Evolutionary conservation across 768 basidiomycete genomes (phyloP).

Genomic region (Psilocybe cubensis): DNA sequence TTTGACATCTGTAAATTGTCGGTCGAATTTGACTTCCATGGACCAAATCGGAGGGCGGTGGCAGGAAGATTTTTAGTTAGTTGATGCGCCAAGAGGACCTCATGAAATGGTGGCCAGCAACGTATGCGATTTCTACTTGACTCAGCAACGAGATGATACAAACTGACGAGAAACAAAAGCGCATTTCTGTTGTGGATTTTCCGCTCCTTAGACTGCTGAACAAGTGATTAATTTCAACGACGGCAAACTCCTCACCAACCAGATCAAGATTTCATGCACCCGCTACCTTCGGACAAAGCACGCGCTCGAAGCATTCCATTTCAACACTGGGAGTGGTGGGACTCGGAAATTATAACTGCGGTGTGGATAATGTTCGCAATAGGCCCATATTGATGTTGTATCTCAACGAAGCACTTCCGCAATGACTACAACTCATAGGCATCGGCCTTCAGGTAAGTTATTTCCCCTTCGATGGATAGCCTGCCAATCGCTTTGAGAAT

Average conservation of each 20-base stretch:
- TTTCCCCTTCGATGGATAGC: constrained; percentile 4
- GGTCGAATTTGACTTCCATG: constrained; percentile 23
- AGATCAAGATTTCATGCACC: constrained; percentile 33
- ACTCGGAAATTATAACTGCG: constrained; percentile 27
- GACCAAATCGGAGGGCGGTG: constrained; percentile 22
- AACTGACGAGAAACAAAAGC: not conserved
- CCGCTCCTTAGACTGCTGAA: constrained; percentile 29
- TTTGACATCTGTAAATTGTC: constrained; percentile 10
- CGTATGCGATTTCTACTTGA: constrained; percentile 23
- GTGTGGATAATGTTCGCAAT: constrained; percentile 26
- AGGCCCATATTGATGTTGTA: constrained; percentile 7
- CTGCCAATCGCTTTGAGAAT: constrained; percentile 5
- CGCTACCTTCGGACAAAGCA: constrained; percentile 27
- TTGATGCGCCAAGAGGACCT: constrained; percentile 18
- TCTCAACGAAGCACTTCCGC: constrained; percentile 9
- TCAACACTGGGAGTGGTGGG: constrained; percentile 22
- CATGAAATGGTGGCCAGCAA: constrained; percentile 23
- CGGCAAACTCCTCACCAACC: constrained; percentile 21
- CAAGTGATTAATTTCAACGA: constrained; percentile 22
- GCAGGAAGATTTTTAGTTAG: constrained; percentile 13
- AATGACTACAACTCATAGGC: constrained; percentile 21
- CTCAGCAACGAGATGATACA: constrained; percentile 22
- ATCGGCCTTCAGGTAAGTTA: constrained; percentile 26
- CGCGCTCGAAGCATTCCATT: constrained; percentile 16
- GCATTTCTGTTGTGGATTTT: not conserved